Conservation (phyloP, 2,329 filamentous ascomycete genomes). For the Elsinoe fawcettii region DNA sequence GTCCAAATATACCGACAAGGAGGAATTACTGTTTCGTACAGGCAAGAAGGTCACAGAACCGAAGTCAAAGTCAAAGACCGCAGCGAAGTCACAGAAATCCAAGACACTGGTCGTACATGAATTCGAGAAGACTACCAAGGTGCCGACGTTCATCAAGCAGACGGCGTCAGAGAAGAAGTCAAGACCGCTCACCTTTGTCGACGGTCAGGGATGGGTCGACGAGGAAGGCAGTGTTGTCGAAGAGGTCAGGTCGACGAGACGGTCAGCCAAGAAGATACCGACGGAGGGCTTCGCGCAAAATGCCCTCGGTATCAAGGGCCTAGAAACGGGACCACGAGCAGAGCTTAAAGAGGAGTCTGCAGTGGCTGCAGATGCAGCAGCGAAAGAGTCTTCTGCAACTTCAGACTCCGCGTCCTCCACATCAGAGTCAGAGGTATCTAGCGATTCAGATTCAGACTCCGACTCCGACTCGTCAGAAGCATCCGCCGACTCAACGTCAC, state of each 20-base stretch:
- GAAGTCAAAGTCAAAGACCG: slow-evolving; percentile 21
- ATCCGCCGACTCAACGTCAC: background rate
- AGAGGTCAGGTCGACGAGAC: slow-evolving; percentile 24
- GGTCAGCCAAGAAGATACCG: background rate
- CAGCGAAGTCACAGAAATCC: background rate
- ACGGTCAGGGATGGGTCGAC: slow-evolving; percentile 85
- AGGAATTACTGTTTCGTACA: slow-evolving; percentile 75
- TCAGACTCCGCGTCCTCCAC: slow-evolving; percentile 2
- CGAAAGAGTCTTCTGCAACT: background rate
- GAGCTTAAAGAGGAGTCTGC: background rate
- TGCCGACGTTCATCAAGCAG: slow-evolving; percentile 70
- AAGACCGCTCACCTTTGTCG: slow-evolving; percentile 59
- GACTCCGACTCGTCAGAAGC: background rate
- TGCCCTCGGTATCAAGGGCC: slow-evolving; percentile 1
- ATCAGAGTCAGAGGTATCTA: background rate
- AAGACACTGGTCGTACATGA: slow-evolving; percentile 62
- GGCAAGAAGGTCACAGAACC: slow-evolving; percentile 56
- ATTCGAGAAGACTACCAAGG: slow-evolving; percentile 75
- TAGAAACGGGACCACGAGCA: background rate
- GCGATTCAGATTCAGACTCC: slow-evolving; percentile 14
- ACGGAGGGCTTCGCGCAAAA: background rate
- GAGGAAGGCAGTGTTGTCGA: slow-evolving; percentile 69
- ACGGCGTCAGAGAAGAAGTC: slow-evolving; percentile 36
- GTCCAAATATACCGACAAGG: slow-evolving; percentile 68
- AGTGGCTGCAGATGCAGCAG: background rate